Evolutionary conservation across 2,329 filamentous ascomycete species (phyloP), one percentile per base, ranked within the genome.

Genomic region (Hymenoscyphus repandus): DNA sequence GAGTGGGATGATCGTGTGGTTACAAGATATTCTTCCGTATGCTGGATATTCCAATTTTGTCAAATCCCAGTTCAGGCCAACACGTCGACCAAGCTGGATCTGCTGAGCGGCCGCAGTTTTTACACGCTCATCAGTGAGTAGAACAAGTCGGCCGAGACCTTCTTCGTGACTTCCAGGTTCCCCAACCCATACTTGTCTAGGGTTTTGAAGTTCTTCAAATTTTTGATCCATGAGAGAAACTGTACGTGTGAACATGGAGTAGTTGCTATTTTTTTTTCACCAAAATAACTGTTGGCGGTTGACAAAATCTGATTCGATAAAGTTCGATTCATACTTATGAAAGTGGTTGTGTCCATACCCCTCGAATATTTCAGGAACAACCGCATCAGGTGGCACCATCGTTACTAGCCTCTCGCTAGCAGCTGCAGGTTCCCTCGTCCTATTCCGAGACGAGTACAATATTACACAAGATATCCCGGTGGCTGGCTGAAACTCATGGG

Each of bases 61-160:
- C 36, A 11, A 11, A 7, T 39, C 15, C 15, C 9, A 11, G 9
- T 39, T 39, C 15, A 39, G n/a, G 10, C 9, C 9, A 39, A 39
- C 36, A 7, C 32, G 7, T 34, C 32, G 32, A 34, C 32, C 32
- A 34, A 13, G 7, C 32, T 34, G 32, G 13, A 34, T 34, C 32
- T 34, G 32, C 32, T 34, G 32, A 34, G 32, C 32, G 7, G 32
- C 32, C 13, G 32, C 32, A 7, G 7, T 34, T 9, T 13, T 10
- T 12, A 39, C 17, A 11, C 36, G 36, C n/a, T 39, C 36, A 10
- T 10, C 9, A 6, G 36, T 39, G 7, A 39, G 36, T 10, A 39
- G 36, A 39, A 11, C 15, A 15, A 39, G 9, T 6, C 36, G 7
- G 73, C 70, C 0, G n/a, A 34, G 32, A 34, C 32, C 32, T 34